Conservation (phyloP, 495 filamentous ascomycete species). For the Aspergillus steynii region DNA sequence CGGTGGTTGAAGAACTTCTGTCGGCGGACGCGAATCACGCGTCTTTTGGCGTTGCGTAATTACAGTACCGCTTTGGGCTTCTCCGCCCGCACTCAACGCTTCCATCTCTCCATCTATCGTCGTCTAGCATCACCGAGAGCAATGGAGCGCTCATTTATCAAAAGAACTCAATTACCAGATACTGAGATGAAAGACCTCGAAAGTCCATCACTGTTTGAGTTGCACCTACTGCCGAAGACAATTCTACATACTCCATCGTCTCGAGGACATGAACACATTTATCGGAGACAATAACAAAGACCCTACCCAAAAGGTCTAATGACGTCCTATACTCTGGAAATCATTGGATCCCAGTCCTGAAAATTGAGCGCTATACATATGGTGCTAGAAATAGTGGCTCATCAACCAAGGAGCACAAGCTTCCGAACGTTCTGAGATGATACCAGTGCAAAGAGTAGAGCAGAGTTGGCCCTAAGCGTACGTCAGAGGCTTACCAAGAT, state of each 20-base stretch:
- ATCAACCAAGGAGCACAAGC: background rate
- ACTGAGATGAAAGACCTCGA: too few species aligned
- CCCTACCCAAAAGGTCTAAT: too few species aligned
- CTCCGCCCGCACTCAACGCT: background rate
- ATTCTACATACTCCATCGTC: background rate
- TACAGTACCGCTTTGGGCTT: slow-evolving; percentile 24
- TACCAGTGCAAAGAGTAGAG: background rate
- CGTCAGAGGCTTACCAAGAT: background rate
- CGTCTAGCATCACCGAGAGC: too few species aligned
- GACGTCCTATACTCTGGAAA: too few species aligned
- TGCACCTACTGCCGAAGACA: too few species aligned
- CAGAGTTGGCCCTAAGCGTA: background rate
- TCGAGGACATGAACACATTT: too few species aligned
- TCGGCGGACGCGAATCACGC: slow-evolving; percentile 26
- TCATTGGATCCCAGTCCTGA: too few species aligned
- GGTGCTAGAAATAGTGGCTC: background rate
- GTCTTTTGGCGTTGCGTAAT: slow-evolving; percentile 32
- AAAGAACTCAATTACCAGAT: too few species aligned
- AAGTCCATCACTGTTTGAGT: too few species aligned
- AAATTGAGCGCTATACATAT: too few species aligned
- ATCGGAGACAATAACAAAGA: too few species aligned
- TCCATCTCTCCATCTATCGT: background rate
- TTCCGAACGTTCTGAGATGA: background rate
- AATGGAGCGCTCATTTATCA: too few species aligned
- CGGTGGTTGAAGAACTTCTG: background rate